Conservation (phyloP, 2,329 filamentous ascomycete species). For the Coniochaeta prunicola region DNA sequence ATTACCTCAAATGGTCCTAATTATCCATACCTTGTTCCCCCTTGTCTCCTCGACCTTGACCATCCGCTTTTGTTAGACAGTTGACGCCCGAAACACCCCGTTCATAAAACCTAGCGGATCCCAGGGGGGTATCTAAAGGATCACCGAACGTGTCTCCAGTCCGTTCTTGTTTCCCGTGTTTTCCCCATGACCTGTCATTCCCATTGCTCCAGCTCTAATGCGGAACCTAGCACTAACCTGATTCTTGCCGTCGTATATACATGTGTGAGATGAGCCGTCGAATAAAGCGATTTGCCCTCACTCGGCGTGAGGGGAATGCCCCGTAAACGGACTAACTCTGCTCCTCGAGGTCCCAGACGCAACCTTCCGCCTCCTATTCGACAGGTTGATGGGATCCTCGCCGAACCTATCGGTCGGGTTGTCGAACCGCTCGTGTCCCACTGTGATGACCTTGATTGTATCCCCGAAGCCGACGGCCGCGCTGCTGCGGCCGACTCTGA, state of each 20-base stretch:
- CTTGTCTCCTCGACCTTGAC: not conserved
- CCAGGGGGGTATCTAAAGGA: not conserved
- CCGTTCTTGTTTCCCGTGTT: not conserved
- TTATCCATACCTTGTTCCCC: not conserved
- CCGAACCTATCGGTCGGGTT: conserved; percentile 23
- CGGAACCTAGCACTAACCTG: not conserved
- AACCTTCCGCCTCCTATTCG: conserved; percentile 26
- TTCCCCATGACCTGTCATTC: no score
- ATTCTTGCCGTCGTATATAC: not conserved
- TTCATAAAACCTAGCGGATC: not conserved
- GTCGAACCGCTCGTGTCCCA: conserved; percentile 60
- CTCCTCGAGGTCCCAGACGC: conserved; percentile 7
- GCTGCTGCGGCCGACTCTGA: conserved; percentile 53
- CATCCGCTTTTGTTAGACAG: not conserved
- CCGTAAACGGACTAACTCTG: not conserved
- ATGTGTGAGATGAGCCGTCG: not conserved
- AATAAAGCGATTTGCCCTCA: not conserved
- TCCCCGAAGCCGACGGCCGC: conserved; percentile 68
- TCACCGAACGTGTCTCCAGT: not conserved
- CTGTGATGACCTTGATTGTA: conserved; percentile 61
- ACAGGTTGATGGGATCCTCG: conserved; percentile 22
- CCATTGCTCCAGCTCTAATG: not conserved
- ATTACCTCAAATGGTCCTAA: not conserved
- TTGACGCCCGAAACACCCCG: not conserved
- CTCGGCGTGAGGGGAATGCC: not conserved